These are phyloP conservation scores for Daldinia decipiens DNA, from an alignment of 495 filamentous ascomycete species.

Conservation along the genomic window DNA sequence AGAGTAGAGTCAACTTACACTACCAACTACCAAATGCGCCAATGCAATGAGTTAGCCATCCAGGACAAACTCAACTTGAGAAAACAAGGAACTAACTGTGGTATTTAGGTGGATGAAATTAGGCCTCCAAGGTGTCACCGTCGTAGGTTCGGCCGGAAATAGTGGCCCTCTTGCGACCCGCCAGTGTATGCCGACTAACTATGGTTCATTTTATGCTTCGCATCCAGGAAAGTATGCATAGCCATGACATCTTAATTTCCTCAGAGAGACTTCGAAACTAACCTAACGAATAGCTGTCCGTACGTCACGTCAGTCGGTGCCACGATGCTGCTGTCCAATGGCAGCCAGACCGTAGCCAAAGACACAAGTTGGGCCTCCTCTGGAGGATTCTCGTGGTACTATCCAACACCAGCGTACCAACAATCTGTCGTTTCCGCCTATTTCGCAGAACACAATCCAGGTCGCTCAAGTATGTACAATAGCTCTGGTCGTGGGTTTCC, in stretches of 20 bases:
- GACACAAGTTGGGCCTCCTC: not conserved
- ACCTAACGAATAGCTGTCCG: not conserved
- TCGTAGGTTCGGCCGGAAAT: not conserved
- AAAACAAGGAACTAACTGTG: not conserved
- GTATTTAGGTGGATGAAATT: not conserved
- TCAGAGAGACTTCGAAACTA: not conserved
- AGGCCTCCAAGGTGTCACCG: not conserved
- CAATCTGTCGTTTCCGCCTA: conserved; percentile 61
- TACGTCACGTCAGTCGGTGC: not conserved
- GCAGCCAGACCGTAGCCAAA: not conserved
- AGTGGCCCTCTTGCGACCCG: not conserved
- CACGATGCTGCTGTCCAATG: not conserved
- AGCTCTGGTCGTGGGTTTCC: conserved; percentile 70
- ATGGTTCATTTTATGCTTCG: not conserved
- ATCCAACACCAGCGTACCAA: conserved; percentile 51
- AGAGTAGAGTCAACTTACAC: conserved; percentile 34
- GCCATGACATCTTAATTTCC: not conserved
- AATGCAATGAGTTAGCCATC: not conserved
- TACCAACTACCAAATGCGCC: not conserved
- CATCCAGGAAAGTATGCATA: not conserved
- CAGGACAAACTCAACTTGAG: not conserved
- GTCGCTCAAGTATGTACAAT: conserved; percentile 56
- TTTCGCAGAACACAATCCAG: conserved; percentile 56
- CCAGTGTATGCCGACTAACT: not conserved
- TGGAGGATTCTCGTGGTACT: not conserved